Evolutionary conservation across 1,284 basidiomycete species (phyloP), one percentile per base, ranked within the genome.

Genomic region (Boletus putidus): DNA sequence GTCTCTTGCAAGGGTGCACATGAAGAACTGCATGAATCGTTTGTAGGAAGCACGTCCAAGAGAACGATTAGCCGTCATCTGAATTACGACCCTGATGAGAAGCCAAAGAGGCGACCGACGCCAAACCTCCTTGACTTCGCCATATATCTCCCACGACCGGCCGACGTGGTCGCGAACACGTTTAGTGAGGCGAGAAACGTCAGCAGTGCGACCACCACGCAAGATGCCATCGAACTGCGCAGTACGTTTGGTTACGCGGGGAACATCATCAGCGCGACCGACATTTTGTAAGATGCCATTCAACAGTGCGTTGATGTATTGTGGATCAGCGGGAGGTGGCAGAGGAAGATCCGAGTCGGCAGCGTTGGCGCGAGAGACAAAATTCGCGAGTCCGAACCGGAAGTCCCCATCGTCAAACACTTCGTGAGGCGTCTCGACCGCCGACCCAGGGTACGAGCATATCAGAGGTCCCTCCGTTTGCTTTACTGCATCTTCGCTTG

Each of bases 31-130:
- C 4, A 36, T 16, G 31, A 53, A 53, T 29, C 2, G 25, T 29
- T 53, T 52, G 35, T 53, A 53, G 35, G 8, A 37, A 18, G 25
- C 15, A 37, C 18, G 7, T 27, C 25, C 44, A 25, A 20, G 25
- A 27, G 25, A 27, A 45, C 44, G 25, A n/a, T 27, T 3, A 20
- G 20, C 18, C 1, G 44, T 4, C 44, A 8, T 45, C 25, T 27
- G 44, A 7, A 45, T 45, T 45, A 18, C 44, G 25, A 45, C 18
- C 25, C 25, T 45, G 18, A 27, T 27, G 11, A 45, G 25, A 20
- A 45, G 25, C 44, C 75, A 76, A 8, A 76, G 58, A 4, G 74
- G 61, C 4, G 72, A 73, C 18, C 75, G 70, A 14, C 71, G 66
- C 76, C 21, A 43, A 23, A 6, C 1, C 5, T 10, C 21, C 21